phyloP scores from a whole-genome alignment of 352 stramenopile species.

The Globisporangium ultimum region DNA sequence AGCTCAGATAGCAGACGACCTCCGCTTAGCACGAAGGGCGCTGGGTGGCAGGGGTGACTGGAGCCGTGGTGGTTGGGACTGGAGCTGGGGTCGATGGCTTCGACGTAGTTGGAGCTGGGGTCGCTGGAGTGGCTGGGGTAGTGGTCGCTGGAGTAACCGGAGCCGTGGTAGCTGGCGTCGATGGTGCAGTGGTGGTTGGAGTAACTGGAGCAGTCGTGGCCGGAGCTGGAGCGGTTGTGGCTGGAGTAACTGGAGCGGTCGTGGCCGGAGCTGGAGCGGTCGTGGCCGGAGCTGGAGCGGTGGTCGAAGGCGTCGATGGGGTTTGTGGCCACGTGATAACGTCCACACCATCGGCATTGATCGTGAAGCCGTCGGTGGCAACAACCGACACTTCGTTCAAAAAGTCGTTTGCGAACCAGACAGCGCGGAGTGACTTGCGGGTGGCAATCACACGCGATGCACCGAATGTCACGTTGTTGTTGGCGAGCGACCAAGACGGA shows the following conservation, averaged over 20 bases:
- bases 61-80: background rate
- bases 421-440: slow-evolving; percentile 34
- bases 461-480: slow-evolving; percentile 44
- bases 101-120: background rate
- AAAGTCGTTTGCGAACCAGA: slow-evolving; percentile 49
- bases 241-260: slow-evolving; percentile 7
- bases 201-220: background rate
- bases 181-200: background rate
- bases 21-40: too few species aligned
- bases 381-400: slow-evolving; percentile 24
- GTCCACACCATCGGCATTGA: slow-evolving; percentile 34
- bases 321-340: slow-evolving; percentile 32
- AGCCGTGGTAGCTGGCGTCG: background rate
- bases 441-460: slow-evolving; percentile 43
- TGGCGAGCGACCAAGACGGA: slow-evolving; percentile 36
- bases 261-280: slow-evolving; percentile 2
- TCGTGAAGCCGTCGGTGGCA: slow-evolving; percentile 46
- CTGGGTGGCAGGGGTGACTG: background rate
- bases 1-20: too few species aligned
- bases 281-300: slow-evolving; percentile 1
- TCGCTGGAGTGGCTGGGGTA: background rate
- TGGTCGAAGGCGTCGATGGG: slow-evolving; percentile 12
- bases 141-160: background rate
- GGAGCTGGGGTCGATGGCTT: background rate
- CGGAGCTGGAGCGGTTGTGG: slow-evolving; percentile 1